Evolutionary conservation across 495 filamentous ascomycete species (phyloP).

Genomic region (Aspergillus cristatus): DNA sequence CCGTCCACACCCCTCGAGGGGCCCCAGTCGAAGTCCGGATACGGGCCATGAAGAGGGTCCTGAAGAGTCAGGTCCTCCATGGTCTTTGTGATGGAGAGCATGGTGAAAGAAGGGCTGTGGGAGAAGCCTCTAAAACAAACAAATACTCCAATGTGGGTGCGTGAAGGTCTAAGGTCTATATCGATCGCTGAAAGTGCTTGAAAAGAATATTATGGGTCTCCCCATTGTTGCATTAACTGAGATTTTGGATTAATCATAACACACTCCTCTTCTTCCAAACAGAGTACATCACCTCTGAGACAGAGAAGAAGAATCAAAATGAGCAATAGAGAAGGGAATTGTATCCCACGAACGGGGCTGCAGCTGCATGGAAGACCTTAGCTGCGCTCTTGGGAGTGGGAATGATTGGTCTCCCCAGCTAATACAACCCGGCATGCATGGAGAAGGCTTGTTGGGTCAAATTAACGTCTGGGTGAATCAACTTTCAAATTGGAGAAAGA

Average conservation of each 20-base stretch:
- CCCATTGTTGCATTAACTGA: too few species aligned
- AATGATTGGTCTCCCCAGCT: constrained; percentile 56
- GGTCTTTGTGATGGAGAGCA: constrained; percentile 11
- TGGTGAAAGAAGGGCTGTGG: constrained; percentile 2
- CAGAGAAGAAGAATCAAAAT: constrained; percentile 3
- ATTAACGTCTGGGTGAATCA: constrained; percentile 53
- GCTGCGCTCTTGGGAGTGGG: constrained; percentile 56
- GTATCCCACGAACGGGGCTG: constrained; percentile 41
- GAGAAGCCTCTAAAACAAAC: neutral
- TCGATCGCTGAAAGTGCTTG: too few species aligned
- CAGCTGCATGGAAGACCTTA: constrained; percentile 40
- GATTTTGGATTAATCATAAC: too few species aligned
- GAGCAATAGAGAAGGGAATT: constrained; percentile 11
- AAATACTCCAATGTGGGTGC: too few species aligned
- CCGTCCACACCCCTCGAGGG: constrained; percentile 10
- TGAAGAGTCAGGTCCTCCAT: constrained; percentile 12
- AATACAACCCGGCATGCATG: constrained; percentile 55
- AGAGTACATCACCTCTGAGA: neutral
- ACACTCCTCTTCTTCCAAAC: too few species aligned
- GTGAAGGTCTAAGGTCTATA: too few species aligned
- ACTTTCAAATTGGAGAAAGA: constrained; percentile 46
- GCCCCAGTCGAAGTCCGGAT: neutral
- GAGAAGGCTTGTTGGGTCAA: constrained; percentile 47
- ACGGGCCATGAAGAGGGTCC: constrained; percentile 7
- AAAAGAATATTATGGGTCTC: too few species aligned